Evolutionary conservation across 2,329 filamentous ascomycete genomes (phyloP).

Genomic region (Epichloe elymi): DNA sequence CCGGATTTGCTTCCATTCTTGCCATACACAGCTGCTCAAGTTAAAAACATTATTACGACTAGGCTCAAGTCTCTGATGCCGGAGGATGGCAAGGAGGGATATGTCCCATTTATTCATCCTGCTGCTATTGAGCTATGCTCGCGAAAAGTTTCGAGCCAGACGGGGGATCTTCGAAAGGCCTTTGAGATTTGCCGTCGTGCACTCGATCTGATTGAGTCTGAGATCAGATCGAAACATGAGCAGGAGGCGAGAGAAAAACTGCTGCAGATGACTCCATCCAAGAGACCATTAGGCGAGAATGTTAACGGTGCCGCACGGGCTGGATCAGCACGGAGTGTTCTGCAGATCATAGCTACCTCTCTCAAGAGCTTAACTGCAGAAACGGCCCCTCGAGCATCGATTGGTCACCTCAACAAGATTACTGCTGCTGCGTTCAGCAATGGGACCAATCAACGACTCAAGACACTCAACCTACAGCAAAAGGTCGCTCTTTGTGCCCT

Average conservation of each 20-base stretch:
- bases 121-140: conserved; percentile 88
- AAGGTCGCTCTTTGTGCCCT: conserved; percentile 88
- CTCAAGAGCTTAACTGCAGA: conserved; percentile 53
- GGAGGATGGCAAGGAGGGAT: conserved; percentile 36
- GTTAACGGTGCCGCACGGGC: conserved; percentile 43
- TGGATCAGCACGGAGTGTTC: conserved; percentile 26
- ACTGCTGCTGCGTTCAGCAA: conserved; percentile 85
- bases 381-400: conserved; percentile 77
- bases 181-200: conserved; percentile 88
- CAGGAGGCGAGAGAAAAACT: conserved; percentile 44
- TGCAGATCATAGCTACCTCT: conserved; percentile 38
- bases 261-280: conserved; percentile 52
- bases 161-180: conserved; percentile 89
- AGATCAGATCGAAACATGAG: conserved; percentile 63
- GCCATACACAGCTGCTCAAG: conserved; percentile 78
- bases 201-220: conserved; percentile 76
- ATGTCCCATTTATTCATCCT: conserved; percentile 81
- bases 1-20: conserved; percentile 83
- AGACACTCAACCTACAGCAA: conserved; percentile 85
- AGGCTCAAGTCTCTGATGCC: conserved; percentile 67
- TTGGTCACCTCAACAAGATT: conserved; percentile 83
- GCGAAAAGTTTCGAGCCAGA: conserved; percentile 88
- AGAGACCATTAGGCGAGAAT: conserved; percentile 70
- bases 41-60: conserved; percentile 73
- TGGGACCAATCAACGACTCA: conserved; percentile 70